Evolutionary conservation across 306 rosid genomes (phyloP), one percentile per base, ranked within the genome.

Genomic region (Quercus parvula): DNA sequence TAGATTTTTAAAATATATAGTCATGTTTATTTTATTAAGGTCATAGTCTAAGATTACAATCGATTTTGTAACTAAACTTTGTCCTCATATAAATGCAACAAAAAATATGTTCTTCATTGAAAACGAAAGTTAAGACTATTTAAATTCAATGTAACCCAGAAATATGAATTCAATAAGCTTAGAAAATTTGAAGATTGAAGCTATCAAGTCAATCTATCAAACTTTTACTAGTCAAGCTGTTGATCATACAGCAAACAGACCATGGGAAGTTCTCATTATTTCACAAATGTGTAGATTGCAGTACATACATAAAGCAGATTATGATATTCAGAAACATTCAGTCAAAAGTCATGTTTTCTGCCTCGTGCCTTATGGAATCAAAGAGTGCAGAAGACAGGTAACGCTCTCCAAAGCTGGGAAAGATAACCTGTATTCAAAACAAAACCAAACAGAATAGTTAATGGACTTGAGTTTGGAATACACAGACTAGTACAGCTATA

Each of bases 361-460:
- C 97, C 76, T 92, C 88, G 10, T 57, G 87, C 75, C 91, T 84
- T 28, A 84, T 38, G 78, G 92, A 84, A 75, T 90, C 94, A 52
- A 92, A 92, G 55, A 92, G 79, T 54, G 63, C 59, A 5, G 91
- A 59, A 24, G 92, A 92, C 73, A 90, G 74, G 75, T 90, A 88
- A 55, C 90, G 92, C 80, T 90, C 97, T 71, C 94, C 97, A 55
- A 56, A 85, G 73, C 90, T 90, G 12, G 97, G 91, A 56, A 92
- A 88, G 44, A 92, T 22, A 63, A 73, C 89, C 93, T 92, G 79
- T 78, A 67, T 18, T 41, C 10, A 22, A 33, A 33, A 67, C 27
- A 19, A 67, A 67, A 33, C 19, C 2, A 6, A 35, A 27, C 9
- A 5, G 19, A 25, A 62, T 5, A 28, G 19, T 67, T 19, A 67